phyloP scores from a whole-genome alignment of 1,139 yeast genomes.

The Yarrowia galli region DNA sequence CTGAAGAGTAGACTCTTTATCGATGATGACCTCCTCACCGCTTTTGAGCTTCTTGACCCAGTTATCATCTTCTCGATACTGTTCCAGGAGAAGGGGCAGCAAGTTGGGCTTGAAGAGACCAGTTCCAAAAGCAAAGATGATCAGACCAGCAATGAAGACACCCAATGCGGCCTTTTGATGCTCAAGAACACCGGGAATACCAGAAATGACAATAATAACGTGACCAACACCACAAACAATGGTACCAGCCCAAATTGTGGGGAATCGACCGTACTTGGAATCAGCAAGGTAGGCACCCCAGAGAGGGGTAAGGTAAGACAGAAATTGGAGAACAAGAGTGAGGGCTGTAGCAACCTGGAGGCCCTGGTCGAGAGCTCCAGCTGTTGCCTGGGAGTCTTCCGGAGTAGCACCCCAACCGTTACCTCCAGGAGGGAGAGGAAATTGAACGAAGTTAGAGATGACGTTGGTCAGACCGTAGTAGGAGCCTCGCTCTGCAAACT shows the following conservation, averaged over 20 bases:
- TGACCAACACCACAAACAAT: constrained; percentile 65
- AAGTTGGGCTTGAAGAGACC: constrained; percentile 79
- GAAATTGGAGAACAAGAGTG: constrained; percentile 72
- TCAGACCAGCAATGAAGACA: constrained; percentile 60
- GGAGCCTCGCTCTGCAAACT: constrained; percentile 76
- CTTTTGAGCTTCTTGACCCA: constrained; percentile 45
- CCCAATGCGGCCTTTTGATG: constrained; percentile 55
- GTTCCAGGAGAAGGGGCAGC: constrained; percentile 75
- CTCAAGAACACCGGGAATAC: constrained; percentile 50
- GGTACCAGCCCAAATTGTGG: constrained; percentile 65
- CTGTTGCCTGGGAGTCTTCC: constrained; percentile 40
- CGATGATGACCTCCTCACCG: constrained; percentile 65
- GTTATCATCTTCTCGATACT: constrained; percentile 50
- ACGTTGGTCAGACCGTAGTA: constrained; percentile 76
- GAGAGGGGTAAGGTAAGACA: constrained; percentile 77
- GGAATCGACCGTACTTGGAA: constrained; percentile 70
- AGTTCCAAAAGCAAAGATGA: constrained; percentile 71
- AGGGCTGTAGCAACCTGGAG: constrained; percentile 71
- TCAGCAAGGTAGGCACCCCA: constrained; percentile 76
- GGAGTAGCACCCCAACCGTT: constrained; percentile 33
- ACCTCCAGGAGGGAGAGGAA: constrained; percentile 41
- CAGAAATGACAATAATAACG: constrained; percentile 64
- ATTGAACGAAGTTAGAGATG: constrained; percentile 73
- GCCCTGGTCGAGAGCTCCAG: constrained; percentile 65
- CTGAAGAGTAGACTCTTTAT: constrained; percentile 65